Base-by-base conservation (phyloP, 73 alveolate species). In the Paramecium tetraurelia region DNA sequence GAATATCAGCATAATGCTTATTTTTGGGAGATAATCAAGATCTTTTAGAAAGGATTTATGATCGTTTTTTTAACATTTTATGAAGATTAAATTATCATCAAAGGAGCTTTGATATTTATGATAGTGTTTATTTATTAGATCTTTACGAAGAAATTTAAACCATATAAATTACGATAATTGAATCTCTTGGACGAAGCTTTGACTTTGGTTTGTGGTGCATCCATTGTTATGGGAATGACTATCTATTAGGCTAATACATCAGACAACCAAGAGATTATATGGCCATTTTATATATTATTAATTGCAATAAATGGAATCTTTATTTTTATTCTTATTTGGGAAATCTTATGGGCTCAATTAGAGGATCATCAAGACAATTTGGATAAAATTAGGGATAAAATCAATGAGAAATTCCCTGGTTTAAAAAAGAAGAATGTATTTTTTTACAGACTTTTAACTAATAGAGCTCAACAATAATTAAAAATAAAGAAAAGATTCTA, bases 261-360 rank as follows among this genome's bases (percentile, higher is more conserved):
- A 31, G 87, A 40, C 18, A 75, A 75, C 5, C 16, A 75, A 75
- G 87, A 75, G 40, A 75, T 75, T 14, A 44, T 75, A n/a, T 75
- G 87, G 87, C 87, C 87, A 75, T 75, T 75, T 75, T 68, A 68
- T 12, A 68, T 68, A 3, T 16, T 68, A 21, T 68, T 68, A 5
- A 68, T 68, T 31, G 44, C 27, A 4, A 31, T 68, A 12, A 68
- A 68, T 24, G 27, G 5, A 20, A 18, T 53, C 69, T 53, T 53
- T 53, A 53, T 53, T 18, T 7, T 53, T n/a, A 53, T 53, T 0
- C 4, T 53, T 53, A 12, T 53, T 53, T 53, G 69, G 69, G 16
- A 53, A 53, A 53, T 53, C 35, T 18, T 53, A 16, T 53, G 69
- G 69, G 69, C 69, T 53, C 31, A 53, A 53, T n/a, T 53, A 53